Evolutionary conservation across 2,329 filamentous ascomycete species (phyloP).

Genomic region (Ophiostoma australiae): DNA sequence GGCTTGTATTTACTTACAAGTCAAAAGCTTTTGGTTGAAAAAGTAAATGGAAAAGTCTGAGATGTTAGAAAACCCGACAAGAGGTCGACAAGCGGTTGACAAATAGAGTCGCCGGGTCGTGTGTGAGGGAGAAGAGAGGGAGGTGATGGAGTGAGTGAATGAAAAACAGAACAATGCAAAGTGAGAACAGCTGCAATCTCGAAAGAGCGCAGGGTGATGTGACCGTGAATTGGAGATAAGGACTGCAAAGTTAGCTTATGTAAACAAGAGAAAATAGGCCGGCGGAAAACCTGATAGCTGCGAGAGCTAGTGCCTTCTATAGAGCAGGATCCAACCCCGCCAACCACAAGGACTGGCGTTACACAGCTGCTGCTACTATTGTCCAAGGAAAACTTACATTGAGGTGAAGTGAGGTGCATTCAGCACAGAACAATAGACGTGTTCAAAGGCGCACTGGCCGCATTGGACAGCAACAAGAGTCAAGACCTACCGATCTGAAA

Average conservation of each 20-base stretch:
- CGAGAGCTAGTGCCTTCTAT: not conserved
- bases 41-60: constrained; percentile 6
- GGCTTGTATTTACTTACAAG: constrained; percentile 17
- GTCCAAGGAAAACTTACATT: constrained; percentile 1
- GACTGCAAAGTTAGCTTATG: constrained; percentile 2
- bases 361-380: not conserved
- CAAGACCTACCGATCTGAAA: constrained; percentile 18
- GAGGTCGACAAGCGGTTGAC: not conserved
- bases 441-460: not conserved
- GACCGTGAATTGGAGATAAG: not conserved
- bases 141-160: not conserved
- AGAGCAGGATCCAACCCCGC: not conserved
- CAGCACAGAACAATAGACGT: not conserved
- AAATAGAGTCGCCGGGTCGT: not conserved
- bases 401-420: not conserved
- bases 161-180: not conserved
- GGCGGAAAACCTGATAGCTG: not conserved
- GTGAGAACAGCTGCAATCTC: not conserved
- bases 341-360: not conserved
- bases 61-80: constrained; percentile 1
- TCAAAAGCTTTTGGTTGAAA: constrained; percentile 15
- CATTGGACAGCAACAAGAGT: not conserved
- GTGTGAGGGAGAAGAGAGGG: not conserved
- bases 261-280: not conserved
- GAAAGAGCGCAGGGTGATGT: not conserved